phyloP scores from a whole-genome alignment of 2,329 filamentous ascomycete species.

The Aspergillus sp. region DNA sequence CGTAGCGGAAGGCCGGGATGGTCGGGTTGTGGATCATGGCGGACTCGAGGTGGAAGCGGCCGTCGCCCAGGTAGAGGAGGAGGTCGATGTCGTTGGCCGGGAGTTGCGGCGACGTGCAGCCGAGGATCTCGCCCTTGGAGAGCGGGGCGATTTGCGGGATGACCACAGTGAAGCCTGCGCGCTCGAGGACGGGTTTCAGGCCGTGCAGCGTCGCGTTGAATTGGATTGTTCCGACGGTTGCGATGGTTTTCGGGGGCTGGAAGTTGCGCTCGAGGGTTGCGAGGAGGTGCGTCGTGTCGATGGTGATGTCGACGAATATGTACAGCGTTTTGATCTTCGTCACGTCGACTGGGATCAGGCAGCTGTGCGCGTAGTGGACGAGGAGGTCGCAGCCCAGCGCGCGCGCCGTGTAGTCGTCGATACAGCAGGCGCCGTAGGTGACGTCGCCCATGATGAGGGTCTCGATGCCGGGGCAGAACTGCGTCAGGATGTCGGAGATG shows the following conservation, averaged over 20 bases:
- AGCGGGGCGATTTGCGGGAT: constrained; percentile 89
- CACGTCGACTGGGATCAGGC: constrained; percentile 88
- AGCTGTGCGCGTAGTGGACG: constrained; percentile 95
- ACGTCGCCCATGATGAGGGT: constrained; percentile 99
- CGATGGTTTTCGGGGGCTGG: constrained; percentile 71
- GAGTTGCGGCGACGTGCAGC: constrained; percentile 86
- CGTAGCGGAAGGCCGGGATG: constrained; percentile 88
- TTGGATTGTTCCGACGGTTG: constrained; percentile 92
- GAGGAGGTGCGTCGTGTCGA: constrained; percentile 79
- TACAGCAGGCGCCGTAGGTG: constrained; percentile 96
- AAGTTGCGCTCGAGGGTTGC: constrained; percentile 86
- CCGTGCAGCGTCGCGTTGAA: constrained; percentile 97
- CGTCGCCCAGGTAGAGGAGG: constrained; percentile 83
- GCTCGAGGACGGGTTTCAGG: constrained; percentile 65
- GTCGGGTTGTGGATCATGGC: constrained; percentile 97
- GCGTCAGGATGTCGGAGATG: constrained; percentile 88
- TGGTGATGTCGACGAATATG: constrained; percentile 96
- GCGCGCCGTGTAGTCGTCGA: constrained; percentile 93
- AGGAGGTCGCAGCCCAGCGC: constrained; percentile 89
- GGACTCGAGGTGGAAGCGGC: constrained; percentile 90
- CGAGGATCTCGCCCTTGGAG: constrained; percentile 89
- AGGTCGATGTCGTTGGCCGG: constrained; percentile 55
- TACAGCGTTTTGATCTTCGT: constrained; percentile 96
- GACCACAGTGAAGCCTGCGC: constrained; percentile 72
- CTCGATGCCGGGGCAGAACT: constrained; percentile 85